Conservation (phyloP, 176 grass and related monocot genomes). For the Guadua angustifolia region DNA sequence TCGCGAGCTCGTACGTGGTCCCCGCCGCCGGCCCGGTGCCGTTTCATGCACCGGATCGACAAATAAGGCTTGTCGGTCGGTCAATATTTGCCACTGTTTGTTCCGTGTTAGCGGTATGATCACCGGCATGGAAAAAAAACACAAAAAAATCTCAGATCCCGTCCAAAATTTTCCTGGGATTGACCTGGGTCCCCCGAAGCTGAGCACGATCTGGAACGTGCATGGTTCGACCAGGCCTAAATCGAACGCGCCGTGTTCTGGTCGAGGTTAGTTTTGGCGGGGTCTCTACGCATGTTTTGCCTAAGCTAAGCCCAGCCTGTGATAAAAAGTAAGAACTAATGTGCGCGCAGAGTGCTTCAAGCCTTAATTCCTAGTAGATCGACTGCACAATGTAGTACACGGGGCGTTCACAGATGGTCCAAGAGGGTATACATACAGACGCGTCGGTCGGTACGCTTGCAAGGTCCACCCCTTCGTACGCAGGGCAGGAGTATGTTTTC, state of each 20-base stretch:
- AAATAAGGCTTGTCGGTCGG: background rate
- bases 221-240: too few relatives aligned
- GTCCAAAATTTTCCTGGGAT: background rate
- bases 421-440: background rate
- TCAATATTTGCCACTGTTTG: background rate
- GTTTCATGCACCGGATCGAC: background rate
- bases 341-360: too few relatives aligned
- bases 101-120: background rate
- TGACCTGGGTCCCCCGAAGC: too few relatives aligned
- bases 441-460: background rate
- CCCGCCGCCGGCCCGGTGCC: background rate
- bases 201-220: too few relatives aligned
- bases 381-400: too few relatives aligned
- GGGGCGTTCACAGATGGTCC: background rate
- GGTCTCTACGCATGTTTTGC: too few relatives aligned
- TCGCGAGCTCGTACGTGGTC: background rate
- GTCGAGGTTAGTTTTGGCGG: too few relatives aligned
- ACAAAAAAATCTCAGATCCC: background rate
- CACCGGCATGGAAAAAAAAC: background rate
- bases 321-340: too few relatives aligned
- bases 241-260: too few relatives aligned
- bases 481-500: background rate
- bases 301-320: too few relatives aligned
- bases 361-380: too few relatives aligned
- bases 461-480: background rate